Evolutionary conservation across 2,329 filamentous ascomycete genomes (phyloP).

Genomic region (Colletotrichum incanum): DNA sequence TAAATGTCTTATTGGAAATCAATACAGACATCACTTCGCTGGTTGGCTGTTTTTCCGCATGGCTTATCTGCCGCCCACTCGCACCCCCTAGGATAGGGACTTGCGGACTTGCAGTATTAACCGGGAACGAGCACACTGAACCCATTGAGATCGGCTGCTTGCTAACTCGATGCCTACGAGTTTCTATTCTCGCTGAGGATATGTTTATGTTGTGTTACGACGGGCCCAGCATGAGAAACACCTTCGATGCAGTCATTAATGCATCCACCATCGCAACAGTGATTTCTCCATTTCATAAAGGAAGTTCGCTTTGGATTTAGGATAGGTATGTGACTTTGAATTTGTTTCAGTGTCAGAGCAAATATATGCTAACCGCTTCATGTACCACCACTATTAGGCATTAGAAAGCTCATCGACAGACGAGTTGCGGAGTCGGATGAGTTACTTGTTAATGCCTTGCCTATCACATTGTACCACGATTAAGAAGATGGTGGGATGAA

Average conservation of each 20-base stretch:
- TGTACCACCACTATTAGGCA: too few species aligned
- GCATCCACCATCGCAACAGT: too few species aligned
- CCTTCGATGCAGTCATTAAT: too few species aligned
- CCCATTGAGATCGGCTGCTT: neutral
- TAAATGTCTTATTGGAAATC: neutral
- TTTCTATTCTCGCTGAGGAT: neutral
- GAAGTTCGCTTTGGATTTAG: too few species aligned
- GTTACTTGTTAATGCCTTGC: neutral
- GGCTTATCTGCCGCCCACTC: neutral
- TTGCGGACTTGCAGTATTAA: neutral
- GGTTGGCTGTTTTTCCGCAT: too few species aligned
- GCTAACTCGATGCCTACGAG: neutral
- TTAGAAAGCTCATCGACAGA: neutral
- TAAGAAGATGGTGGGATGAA: neutral
- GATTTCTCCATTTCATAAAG: too few species aligned
- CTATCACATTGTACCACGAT: neutral
- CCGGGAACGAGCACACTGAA: neutral
- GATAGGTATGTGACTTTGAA: too few species aligned
- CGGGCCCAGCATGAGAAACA: too few species aligned
- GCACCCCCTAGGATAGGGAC: neutral
- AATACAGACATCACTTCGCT: neutral
- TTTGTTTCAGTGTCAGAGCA: too few species aligned
- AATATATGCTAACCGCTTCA: too few species aligned
- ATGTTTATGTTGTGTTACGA: neutral
- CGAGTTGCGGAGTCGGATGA: too few species aligned